Base-by-base conservation (phyloP, 768 basidiomycete species). In the Fomitopsis serialis region DNA sequence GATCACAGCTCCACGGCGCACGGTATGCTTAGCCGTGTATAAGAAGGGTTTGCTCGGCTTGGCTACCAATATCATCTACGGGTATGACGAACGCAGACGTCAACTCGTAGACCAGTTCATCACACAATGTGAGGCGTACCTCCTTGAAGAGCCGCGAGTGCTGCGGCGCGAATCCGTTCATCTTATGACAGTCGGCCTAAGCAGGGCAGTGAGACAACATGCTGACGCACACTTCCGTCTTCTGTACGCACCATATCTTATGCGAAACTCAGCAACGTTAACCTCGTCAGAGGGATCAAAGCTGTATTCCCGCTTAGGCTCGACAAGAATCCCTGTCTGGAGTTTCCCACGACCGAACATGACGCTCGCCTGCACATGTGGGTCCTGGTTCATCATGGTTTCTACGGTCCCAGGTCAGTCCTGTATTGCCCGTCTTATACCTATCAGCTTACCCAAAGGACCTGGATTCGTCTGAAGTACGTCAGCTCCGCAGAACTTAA, bases 131-230 rank as follows among this genome's bases (percentile, higher is more conserved):
- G 5, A 32, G 29, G 21, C 6, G 15, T 25, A 74, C 75, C 71
- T 78, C 75, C 57, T 77, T 77, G 64, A 77, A 76, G 11, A 78
- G 58, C 27, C 74, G 60, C 7, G 75, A 76, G 56, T 78, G 75
- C 19, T 67, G 61, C 7, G 78, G 77, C 0, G 76, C 75, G 40
- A 61, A 69, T 17, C 56, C 59, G 54, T 78, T 79, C 55, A 71
- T 65, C 46, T 67, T 54, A 75, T 68, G 7, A 78, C 62, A 12
- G 66, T 72, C 3, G 55, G 55, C 59, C 59, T 60, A 27, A 19
- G 22, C 0, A 0, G 15, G 21, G 12, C 23, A 29, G 23, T 24
- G 21, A 8, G 3, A 10, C 47, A 6, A 47, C 37, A 25, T n/a
- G 19, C 15, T 40, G n/a, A n/a, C n/a, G n/a, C n/a, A n/a, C n/a